Percentiles rank a stretch among this genome's conserved stretches.
Conservation (phyloP, 2,329 filamentous ascomycete species). For the Sporothrix humicola region DNA sequence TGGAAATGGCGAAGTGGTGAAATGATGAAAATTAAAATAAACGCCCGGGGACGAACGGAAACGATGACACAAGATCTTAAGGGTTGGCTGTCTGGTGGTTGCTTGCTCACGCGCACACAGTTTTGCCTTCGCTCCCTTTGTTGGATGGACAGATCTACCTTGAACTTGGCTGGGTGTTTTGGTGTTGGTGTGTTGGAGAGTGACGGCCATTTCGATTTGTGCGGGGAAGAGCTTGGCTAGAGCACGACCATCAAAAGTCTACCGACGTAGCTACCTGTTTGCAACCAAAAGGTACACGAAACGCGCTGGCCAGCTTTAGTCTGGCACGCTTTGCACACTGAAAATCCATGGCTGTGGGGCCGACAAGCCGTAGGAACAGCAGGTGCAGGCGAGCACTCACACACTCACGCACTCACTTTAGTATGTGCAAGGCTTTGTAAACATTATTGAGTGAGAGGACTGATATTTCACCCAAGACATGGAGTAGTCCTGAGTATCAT, state of each 20-base stretch:
- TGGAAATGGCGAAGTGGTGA: not conserved
- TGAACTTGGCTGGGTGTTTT: not conserved
- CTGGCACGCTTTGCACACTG: not conserved
- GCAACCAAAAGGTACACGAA: not conserved
- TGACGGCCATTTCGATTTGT: not conserved
- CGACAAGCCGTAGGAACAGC: slow-evolving; percentile 13
- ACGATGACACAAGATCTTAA: slow-evolving; percentile 7
- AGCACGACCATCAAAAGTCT: too few relatives aligned
- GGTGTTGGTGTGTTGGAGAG: slow-evolving; percentile 12
- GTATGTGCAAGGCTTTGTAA: not conserved
- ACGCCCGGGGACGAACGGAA: slow-evolving; percentile 17
- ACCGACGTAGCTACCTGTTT: too few relatives aligned
- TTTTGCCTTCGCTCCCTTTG: slow-evolving; percentile 24
- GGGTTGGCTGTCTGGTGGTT: not conserved
- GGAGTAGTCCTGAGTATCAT: too few relatives aligned
- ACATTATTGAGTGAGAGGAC: not conserved
- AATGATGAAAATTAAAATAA: not conserved
- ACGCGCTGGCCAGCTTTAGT: not conserved
- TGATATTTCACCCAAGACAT: too few relatives aligned
- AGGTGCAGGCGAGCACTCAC: not conserved
- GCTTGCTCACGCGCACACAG: slow-evolving; percentile 25
- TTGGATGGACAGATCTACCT: slow-evolving; percentile 17
- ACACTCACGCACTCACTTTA: not conserved
- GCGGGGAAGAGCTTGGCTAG: slow-evolving; percentile 17
- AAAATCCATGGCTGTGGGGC: slow-evolving; percentile 21